Evolutionary conservation across 1,284 basidiomycete genomes (phyloP), one percentile per base, ranked within the genome.

Genomic region (Naganishia albida): DNA sequence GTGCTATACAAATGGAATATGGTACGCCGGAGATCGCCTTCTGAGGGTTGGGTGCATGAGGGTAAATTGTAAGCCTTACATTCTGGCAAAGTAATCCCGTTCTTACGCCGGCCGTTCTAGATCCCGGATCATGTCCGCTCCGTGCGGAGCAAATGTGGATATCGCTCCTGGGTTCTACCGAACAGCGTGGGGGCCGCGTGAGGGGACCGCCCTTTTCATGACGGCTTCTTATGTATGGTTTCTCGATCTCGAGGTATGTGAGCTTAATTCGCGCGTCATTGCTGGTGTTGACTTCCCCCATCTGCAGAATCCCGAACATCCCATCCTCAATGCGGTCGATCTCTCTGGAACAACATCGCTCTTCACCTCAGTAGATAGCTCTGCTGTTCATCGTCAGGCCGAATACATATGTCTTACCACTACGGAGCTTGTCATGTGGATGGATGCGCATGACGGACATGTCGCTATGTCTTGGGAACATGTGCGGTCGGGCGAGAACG

Each of bases 1-100:
- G 51, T 51, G 8, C 38, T 66, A 26, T 66, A 59, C 28, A 49
- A 34, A 42, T 66, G 64, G 64, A 48, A 20, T 18, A 62, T 50
- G 38, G 30, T 46, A 2, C 26, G 49, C 23, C 42, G 38, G 30
- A 48, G 20, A 12, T 43, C 57, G 4, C 7, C 12, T 10, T 28
- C 38, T 40, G 48, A 38, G 28, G 49, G 64, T 1, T 50, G 15
- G 7, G 28, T 52, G 25, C 52, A 50, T 25, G 49, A 48, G 28
- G 52, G 59, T 18, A 59, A 53, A 44, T 51, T 62, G 64, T 66
- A 38, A 42, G 59, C n/a, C 13, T 34, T 18, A 4, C 3, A 6
- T 20, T 23, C n/a, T 40, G 6, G 0, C 16, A 23, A 23, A 18
- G 25, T 15, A 12, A 38, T 28, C 1, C 7, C 26, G 16, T 10